These are phyloP conservation scores for Trichophyton rubrum DNA, from an alignment of 2,329 filamentous ascomycete species.

Conservation along the genomic window DNA sequence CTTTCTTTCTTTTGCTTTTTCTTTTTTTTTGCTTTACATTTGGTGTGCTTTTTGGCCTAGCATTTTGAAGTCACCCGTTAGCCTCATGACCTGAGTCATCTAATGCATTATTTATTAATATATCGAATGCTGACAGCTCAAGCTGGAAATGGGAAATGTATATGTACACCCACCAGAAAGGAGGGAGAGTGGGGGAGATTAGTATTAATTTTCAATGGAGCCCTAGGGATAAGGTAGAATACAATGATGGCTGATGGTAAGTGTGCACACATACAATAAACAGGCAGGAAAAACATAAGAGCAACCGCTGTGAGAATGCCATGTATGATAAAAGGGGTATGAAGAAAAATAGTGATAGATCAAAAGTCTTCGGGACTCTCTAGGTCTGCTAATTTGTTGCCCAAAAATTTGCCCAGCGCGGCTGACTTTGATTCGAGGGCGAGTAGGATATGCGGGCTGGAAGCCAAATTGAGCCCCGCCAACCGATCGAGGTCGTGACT, in stretches of 20 bases:
- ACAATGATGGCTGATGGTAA: too few species aligned
- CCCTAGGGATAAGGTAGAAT: neutral
- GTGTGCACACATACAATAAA: neutral
- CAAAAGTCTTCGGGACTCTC: slow-evolving; percentile 34
- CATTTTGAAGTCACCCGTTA: neutral
- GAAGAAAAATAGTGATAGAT: neutral
- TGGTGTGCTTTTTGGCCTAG: neutral
- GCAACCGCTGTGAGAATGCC: neutral
- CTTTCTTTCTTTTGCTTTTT: neutral
- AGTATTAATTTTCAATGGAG: neutral
- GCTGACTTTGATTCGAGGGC: slow-evolving; percentile 34
- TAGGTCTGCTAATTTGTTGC: slow-evolving; percentile 29
- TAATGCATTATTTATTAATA: neutral
- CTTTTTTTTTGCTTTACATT: too few species aligned
- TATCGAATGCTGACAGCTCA: neutral
- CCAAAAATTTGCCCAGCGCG: slow-evolving; percentile 29
- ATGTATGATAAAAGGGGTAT: neutral
- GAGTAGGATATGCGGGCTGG: slow-evolving; percentile 28
- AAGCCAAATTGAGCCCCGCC: slow-evolving; percentile 27
- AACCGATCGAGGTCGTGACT: slow-evolving; percentile 29
- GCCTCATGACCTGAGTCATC: neutral
- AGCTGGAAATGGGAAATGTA: neutral
- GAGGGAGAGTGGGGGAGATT: neutral
- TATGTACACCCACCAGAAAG: neutral
- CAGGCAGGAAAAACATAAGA: neutral